Conservation (phyloP, 2,329 filamentous ascomycete species). For the Ophiostoma sp. region DNA sequence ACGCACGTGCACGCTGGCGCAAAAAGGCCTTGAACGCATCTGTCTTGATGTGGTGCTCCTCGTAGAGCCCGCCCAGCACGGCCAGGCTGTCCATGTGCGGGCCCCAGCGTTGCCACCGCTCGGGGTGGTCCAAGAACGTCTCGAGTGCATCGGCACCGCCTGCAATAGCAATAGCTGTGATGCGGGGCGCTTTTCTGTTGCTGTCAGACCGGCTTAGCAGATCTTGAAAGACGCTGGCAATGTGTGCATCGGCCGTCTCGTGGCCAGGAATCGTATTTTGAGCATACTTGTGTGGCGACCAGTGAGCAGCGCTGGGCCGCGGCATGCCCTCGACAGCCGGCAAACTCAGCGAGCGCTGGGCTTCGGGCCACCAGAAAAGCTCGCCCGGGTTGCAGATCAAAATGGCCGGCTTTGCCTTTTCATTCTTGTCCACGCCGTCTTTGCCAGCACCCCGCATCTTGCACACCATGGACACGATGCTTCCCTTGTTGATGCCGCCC, state of each 20-base stretch:
- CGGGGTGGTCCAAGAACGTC: slow-evolving; percentile 51
- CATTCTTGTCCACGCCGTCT: not conserved
- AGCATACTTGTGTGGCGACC: slow-evolving; percentile 42
- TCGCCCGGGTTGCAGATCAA: slow-evolving; percentile 75
- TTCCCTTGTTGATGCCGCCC: slow-evolving; percentile 66
- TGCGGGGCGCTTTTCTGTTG: slow-evolving; percentile 43
- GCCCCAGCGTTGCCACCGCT: slow-evolving; percentile 46
- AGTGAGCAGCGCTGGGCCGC: slow-evolving; percentile 57
- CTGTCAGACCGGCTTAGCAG: slow-evolving; percentile 46
- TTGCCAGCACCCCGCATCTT: not conserved
- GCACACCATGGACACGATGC: slow-evolving; percentile 56
- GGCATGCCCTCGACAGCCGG: slow-evolving; percentile 54
- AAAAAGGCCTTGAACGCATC: slow-evolving; percentile 46
- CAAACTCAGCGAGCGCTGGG: slow-evolving; percentile 54
- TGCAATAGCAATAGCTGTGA: slow-evolving; percentile 68
- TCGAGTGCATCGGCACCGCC: slow-evolving; percentile 57
- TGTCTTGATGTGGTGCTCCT: slow-evolving; percentile 38
- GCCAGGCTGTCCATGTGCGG: slow-evolving; percentile 44
- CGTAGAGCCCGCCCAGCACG: slow-evolving; percentile 45
- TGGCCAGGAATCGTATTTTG: slow-evolving; percentile 62
- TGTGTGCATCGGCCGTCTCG: slow-evolving; percentile 52
- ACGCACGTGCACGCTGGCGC: slow-evolving; percentile 55
- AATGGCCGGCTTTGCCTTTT: slow-evolving; percentile 43
- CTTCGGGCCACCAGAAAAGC: slow-evolving; percentile 66
- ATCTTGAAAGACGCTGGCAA: slow-evolving; percentile 60